These are phyloP conservation scores for Colletotrichum theobromicola DNA, from an alignment of 2,329 filamentous ascomycete genomes.

Conservation along the genomic window DNA sequence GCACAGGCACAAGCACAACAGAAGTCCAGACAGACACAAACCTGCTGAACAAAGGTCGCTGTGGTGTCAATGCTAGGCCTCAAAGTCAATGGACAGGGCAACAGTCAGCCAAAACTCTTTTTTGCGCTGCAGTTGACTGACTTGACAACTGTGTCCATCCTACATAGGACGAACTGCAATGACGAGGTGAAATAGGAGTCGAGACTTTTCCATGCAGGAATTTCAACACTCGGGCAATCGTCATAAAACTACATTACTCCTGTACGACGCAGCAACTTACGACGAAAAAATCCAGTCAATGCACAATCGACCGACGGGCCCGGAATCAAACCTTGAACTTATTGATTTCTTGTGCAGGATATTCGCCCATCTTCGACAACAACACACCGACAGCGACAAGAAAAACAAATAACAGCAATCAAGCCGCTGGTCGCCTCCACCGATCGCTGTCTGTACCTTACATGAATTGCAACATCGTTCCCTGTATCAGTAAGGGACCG, in stretches of 20 bases:
- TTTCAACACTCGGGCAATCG: background rate
- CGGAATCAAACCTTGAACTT: slow-evolving; percentile 2
- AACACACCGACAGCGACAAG: background rate
- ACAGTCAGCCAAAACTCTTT: background rate
- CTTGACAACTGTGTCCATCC: background rate
- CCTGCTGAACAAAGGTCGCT: background rate
- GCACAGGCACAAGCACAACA: background rate
- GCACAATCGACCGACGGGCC: background rate
- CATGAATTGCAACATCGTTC: slow-evolving; percentile 3
- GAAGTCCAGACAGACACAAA: background rate
- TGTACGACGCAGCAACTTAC: background rate
- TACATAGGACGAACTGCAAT: background rate
- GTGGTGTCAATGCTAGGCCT: background rate
- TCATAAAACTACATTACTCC: background rate
- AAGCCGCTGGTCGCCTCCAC: background rate
- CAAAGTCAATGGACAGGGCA: background rate
- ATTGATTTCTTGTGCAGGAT: background rate
- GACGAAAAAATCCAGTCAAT: background rate
- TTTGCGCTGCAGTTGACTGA: background rate
- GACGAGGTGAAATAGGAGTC: background rate
- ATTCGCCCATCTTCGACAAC: background rate
- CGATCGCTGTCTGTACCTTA: slow-evolving; percentile 10
- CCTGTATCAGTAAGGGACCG: background rate
- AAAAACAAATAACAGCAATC: slow-evolving; percentile 5
- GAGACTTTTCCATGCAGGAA: background rate